Evolutionary conservation across 176 grass and related monocot genomes (phyloP), one percentile per base, ranked within the genome.

Genomic region (Ananas comosus): DNA sequence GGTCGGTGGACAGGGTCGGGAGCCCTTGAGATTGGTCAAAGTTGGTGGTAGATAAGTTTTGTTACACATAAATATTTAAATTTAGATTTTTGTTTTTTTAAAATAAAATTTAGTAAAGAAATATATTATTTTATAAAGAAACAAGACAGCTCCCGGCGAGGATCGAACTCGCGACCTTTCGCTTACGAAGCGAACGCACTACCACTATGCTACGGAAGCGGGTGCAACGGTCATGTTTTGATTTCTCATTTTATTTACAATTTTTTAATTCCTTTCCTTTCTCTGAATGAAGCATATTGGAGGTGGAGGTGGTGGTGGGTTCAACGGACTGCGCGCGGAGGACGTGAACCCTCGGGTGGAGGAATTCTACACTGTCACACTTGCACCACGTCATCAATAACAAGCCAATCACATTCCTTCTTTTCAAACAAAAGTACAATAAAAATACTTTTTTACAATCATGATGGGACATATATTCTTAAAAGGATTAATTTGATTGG

Each of bases 161-260:
- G 76, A 85, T 90, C 79, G 87, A 96, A 96, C 84, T 87, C 83
- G 78, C 84, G 87, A 80, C 91, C 87, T 96, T 90, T 90, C 79
- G 81, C 84, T 96, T 96, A 95, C 87, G 84, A 96, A 96, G 87
- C 79, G 81, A 87, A 90, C 82, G 87, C 84, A 91, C 74, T 86
- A 83, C 80, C 80, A 81, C 80, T 86, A 85, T 83, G 83, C 77
- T 86, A 91, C 65, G 76, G 77, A 85, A 83, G 80, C 83, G 47
- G 0, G 3, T 74, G 12, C 0, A 0, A 11, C 9, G 14, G 14
- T 29, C 1, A 17, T 10, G 18, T 49, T 50, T 11, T 68, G 10
- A 50, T 18, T 18, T 12, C 1, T 27, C 1, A 2, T 24, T 69
- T 12, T 48, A 7, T 49, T 0, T 14, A 0, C 12, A 7, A 49